Percentiles rank a stretch among this genome's conserved stretches.
Conservation (phyloP, 768 basidiomycete species). For the Kwoniella dendrophila region DNA sequence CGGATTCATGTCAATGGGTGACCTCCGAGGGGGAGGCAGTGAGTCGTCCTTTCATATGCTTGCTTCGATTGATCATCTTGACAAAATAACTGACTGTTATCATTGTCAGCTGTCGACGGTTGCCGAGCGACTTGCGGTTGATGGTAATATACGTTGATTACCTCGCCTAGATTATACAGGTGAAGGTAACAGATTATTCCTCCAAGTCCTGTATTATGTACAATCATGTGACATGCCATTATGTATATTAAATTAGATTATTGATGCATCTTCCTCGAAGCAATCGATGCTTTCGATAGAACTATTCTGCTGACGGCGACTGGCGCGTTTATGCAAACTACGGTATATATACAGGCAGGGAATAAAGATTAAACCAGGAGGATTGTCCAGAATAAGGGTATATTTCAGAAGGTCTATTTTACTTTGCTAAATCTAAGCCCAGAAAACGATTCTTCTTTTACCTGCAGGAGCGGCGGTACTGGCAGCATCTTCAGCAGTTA, state of each 20-base stretch:
- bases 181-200: too few species aligned
- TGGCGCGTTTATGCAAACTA: slow-evolving; percentile 3
- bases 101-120: slow-evolving; percentile 37
- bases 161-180: too few species aligned
- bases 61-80: neutral
- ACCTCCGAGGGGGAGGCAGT: slow-evolving; percentile 45
- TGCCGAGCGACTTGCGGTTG: slow-evolving; percentile 49
- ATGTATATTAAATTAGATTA: neutral
- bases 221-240: neutral
- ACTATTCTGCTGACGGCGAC: slow-evolving; percentile 1
- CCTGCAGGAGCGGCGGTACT: slow-evolving; percentile 19
- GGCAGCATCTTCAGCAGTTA: slow-evolving; percentile 35
- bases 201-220: neutral
- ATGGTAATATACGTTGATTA: neutral
- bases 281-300: neutral
- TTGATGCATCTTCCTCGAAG: slow-evolving; percentile 4
- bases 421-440: slow-evolving; percentile 28
- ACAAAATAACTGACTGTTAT: neutral
- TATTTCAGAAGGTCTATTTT: neutral
- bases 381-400: slow-evolving; percentile 13
- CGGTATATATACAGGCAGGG: slow-evolving; percentile 16
- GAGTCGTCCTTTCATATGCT: slow-evolving; percentile 14
- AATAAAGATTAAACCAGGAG: neutral
- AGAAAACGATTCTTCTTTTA: slow-evolving; percentile 17
- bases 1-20: slow-evolving; percentile 46